Conservation (phyloP, 2,329 filamentous ascomycete species). For the Beauveria brongniartii region DNA sequence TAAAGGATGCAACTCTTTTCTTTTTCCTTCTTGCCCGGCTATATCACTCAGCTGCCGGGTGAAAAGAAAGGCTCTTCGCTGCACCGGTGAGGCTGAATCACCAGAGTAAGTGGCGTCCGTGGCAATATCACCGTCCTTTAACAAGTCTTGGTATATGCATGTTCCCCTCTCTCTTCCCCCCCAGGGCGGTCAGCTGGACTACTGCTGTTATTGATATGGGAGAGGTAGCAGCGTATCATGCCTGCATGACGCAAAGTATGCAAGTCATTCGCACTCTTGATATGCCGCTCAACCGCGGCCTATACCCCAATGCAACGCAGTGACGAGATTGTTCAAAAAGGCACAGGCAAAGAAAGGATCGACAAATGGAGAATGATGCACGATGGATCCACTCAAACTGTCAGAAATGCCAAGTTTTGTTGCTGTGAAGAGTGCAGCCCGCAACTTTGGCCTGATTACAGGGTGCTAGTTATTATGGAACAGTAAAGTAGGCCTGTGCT, state of each 20-base stretch:
- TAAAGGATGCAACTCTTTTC: not conserved
- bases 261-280: not conserved
- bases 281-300: not conserved
- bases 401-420: too few relatives aligned
- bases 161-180: not conserved
- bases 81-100: constrained; percentile 1
- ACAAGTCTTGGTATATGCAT: not conserved
- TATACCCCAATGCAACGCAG: not conserved
- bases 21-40: not conserved
- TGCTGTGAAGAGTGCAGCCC: too few relatives aligned
- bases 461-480: too few relatives aligned
- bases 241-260: not conserved
- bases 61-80: not conserved
- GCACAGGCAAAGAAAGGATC: not conserved
- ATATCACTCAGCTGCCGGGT: not conserved
- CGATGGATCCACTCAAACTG: too few relatives aligned
- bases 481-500: not conserved
- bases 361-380: not conserved
- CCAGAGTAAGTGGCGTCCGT: not conserved
- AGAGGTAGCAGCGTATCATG: not conserved
- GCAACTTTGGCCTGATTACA: too few relatives aligned
- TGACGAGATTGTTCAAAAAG: not conserved
- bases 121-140: not conserved
- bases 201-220: not conserved
- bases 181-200: not conserved